phyloP scores from a whole-genome alignment of 805 yeast species.

The Candida hispaniensis region DNA sequence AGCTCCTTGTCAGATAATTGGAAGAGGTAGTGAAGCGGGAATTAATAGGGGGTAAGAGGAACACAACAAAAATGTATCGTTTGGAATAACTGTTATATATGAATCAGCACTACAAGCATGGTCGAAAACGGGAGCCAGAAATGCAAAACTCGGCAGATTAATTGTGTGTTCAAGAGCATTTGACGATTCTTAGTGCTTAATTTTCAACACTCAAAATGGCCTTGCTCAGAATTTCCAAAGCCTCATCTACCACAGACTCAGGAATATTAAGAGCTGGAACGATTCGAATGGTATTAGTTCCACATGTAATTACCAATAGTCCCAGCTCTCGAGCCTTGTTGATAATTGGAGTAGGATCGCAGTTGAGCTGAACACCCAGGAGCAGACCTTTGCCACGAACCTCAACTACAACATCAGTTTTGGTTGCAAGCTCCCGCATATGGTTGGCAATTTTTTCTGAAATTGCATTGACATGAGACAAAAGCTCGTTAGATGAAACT shows the following conservation, averaged over 20 bases:
- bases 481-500: conserved; percentile 50
- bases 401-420: conserved; percentile 51
- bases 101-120: too few relatives aligned
- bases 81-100: too few relatives aligned
- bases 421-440: conserved; percentile 34
- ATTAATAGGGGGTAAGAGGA: too few relatives aligned
- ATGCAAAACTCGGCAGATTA: too few relatives aligned
- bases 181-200: too few relatives aligned
- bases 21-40: too few relatives aligned
- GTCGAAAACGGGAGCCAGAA: too few relatives aligned
- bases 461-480: conserved; percentile 48
- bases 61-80: too few relatives aligned
- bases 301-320: conserved; percentile 78
- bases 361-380: conserved; percentile 67
- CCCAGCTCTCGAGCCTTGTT: conserved; percentile 67
- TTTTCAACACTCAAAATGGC: too few relatives aligned
- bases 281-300: conserved; percentile 78
- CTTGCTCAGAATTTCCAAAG: conserved; percentile 47
- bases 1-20: too few relatives aligned
- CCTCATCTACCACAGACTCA: conserved; percentile 55
- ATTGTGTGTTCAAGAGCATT: too few relatives aligned
- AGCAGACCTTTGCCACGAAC: conserved; percentile 85
- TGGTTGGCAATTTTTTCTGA: conserved; percentile 46
- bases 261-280: conserved; percentile 87
- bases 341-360: conserved; percentile 54